Evolutionary conservation across 2,329 filamentous ascomycete species (phyloP), one percentile per base, ranked within the genome.

Genomic region (Fusarium tuaranense): DNA sequence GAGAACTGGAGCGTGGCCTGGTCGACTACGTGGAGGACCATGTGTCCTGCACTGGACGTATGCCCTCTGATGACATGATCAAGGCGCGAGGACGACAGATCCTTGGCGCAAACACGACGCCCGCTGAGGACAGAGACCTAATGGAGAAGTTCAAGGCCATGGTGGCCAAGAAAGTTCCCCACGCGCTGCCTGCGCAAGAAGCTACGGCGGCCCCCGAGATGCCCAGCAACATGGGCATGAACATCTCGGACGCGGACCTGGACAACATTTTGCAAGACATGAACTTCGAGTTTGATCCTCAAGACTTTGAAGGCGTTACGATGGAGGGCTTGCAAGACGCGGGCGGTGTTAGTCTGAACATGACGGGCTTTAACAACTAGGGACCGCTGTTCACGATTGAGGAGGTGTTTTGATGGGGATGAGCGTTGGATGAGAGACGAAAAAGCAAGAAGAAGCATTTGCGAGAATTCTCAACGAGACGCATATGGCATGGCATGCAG

Each of bases 1-100:
- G 88, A 8, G 88, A 91, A 76, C 84, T 92, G 25, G 90, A 92
- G 79, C 82, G 79, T n/a, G 88, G 87, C 3, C 81, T 92, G 16
- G 78, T 83, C 13, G 83, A 85, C 20, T 89, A 87, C 72, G 87
- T 89, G 7, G 81, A 83, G 34, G 77, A 80, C 3, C 81, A 86
- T 69, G 75, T 87, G 8, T 74, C 80, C 7, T 79, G 78, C 6
- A 81, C 79, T 1, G 85, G 84, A 4, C 77, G 74, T 7, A 84
- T 89, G 69, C 90, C 90, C 0, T 79, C 77, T 2, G 88, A 91
- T 75, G 84, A 84, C 4, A 82, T 81, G 27, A 78, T 92, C 6
- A 82, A 84, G 34, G 81, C 82, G 14, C 84, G 85, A 64, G 90
- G 87, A 3, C 80, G 86, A 60, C 82, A 86, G 59, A 87, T 92